phyloP scores from a whole-genome alignment of 2,329 filamentous ascomycete species.

The Remersonia thermophila region DNA sequence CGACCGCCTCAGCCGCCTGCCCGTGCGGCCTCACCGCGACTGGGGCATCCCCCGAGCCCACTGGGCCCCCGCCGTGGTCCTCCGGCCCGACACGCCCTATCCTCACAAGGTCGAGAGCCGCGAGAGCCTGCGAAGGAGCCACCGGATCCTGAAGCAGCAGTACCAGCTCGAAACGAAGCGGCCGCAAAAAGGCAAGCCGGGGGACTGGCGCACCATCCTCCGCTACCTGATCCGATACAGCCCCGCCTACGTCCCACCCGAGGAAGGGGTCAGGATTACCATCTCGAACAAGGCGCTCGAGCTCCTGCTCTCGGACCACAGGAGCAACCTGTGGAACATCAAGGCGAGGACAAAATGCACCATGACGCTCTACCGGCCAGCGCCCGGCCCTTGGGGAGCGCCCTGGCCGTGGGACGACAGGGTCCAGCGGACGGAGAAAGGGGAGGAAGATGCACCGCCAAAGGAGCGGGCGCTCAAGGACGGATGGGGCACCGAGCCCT shows the following conservation, averaged over 20 bases:
- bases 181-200: slow-evolving; percentile 20
- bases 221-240: slow-evolving; percentile 27
- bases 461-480: too few relatives aligned
- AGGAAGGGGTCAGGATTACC: slow-evolving; percentile 17
- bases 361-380: too few relatives aligned
- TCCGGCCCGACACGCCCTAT: slow-evolving; percentile 17
- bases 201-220: slow-evolving; percentile 31
- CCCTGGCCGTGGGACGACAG: too few relatives aligned
- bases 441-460: too few relatives aligned
- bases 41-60: too few relatives aligned
- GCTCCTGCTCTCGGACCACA: slow-evolving; percentile 12
- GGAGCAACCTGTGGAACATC: slow-evolving; percentile 20
- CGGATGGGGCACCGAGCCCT: too few relatives aligned
- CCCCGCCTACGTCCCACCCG: slow-evolving; percentile 9
- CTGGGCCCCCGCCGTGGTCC: slow-evolving; percentile 23
- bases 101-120: slow-evolving; percentile 13
- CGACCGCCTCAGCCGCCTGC: slow-evolving; percentile 15
- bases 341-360: slow-evolving; percentile 17
- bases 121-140: slow-evolving; percentile 14
- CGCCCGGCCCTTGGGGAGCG: too few relatives aligned
- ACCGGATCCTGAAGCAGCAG: slow-evolving; percentile 24
- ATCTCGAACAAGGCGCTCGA: slow-evolving; percentile 11
- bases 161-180: slow-evolving; percentile 24
- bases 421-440: too few relatives aligned
- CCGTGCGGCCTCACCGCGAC: slow-evolving; percentile 11